Evolutionary conservation across 2,329 filamentous ascomycete species (phyloP).

Genomic region (Tricladium varicosporioides): DNA sequence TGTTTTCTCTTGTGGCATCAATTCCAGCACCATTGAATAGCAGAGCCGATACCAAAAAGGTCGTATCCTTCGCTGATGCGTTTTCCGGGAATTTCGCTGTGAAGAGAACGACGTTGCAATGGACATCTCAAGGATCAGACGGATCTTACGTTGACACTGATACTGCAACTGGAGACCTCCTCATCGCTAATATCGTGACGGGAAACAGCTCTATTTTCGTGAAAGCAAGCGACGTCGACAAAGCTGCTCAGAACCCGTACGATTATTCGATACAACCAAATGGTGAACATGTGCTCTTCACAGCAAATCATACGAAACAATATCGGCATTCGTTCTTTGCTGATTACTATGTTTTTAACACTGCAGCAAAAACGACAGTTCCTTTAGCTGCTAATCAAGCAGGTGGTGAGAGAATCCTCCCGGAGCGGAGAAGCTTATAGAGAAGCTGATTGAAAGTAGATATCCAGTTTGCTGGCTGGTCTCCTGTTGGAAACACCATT

Average conservation of each 20-base stretch:
- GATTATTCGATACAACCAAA: slow-evolving; percentile 63
- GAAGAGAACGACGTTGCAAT: slow-evolving; percentile 34
- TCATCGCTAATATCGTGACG: slow-evolving; percentile 61
- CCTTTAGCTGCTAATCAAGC: slow-evolving; percentile 56
- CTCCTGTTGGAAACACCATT: slow-evolving; percentile 55
- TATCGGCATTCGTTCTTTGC: slow-evolving; percentile 68
- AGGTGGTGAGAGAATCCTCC: slow-evolving; percentile 8
- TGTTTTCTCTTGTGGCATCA: background rate
- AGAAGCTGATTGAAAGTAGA: slow-evolving; percentile 3
- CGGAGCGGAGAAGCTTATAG: background rate
- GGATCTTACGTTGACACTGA: slow-evolving; percentile 58
- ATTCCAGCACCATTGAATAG: background rate
- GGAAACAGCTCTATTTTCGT: slow-evolving; percentile 57
- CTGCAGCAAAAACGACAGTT: slow-evolving; percentile 51
- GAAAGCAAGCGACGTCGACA: slow-evolving; percentile 54
- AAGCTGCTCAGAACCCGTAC: slow-evolving; percentile 39
- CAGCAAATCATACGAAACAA: slow-evolving; percentile 65
- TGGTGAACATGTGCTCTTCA: slow-evolving; percentile 56
- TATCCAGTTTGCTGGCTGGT: slow-evolving; percentile 65
- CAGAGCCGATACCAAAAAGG: slow-evolving; percentile 16
- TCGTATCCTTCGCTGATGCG: slow-evolving; percentile 27
- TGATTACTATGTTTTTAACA: slow-evolving; percentile 63
- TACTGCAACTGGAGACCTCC: slow-evolving; percentile 47
- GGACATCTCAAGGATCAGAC: slow-evolving; percentile 58
- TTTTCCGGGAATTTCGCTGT: slow-evolving; percentile 24